These are phyloP conservation scores for Hypoxylon subgilvum DNA, from an alignment of 495 filamentous ascomycete genomes.

Conservation along the genomic window DNA sequence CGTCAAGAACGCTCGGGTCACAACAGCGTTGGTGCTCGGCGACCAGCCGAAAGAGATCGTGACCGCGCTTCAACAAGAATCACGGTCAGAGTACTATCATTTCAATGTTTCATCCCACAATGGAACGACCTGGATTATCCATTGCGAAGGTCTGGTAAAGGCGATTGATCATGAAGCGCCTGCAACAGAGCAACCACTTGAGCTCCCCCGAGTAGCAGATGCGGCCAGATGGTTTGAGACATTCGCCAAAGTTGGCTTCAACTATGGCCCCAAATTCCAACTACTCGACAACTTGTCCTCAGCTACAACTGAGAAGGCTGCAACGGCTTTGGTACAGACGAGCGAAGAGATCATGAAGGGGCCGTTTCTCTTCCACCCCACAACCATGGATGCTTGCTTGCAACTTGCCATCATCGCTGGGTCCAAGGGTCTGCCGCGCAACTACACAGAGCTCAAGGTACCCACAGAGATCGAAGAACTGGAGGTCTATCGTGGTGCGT, in stretches of 20 bases:
- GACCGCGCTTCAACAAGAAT: conserved; percentile 10
- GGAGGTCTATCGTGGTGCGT: conserved; percentile 12
- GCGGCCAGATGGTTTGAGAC: conserved; percentile 18
- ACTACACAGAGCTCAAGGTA: conserved; percentile 33
- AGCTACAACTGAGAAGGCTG: neutral
- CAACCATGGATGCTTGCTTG: conserved; percentile 48
- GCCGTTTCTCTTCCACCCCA: conserved; percentile 47
- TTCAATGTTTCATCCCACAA: conserved; percentile 55
- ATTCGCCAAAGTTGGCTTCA: conserved; percentile 14
- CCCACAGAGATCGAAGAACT: conserved; percentile 46
- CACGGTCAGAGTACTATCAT: conserved; percentile 47
- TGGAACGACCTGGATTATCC: conserved; percentile 46
- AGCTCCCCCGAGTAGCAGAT: conserved; percentile 5
- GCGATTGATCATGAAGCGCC: neutral
- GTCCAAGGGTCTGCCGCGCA: conserved; percentile 30
- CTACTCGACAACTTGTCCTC: neutral
- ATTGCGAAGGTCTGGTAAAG: conserved; percentile 48
- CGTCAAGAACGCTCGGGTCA: conserved; percentile 41
- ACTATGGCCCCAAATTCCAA: conserved; percentile 39
- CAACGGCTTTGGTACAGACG: neutral
- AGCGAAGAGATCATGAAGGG: conserved; percentile 12
- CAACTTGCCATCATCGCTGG: conserved; percentile 45
- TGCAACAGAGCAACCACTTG: neutral
- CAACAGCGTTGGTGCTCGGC: conserved; percentile 42
- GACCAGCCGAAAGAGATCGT: conserved; percentile 38